These are phyloP conservation scores for Keithomyces neogunnii DNA, from an alignment of 2,329 filamentous ascomycete species.

Conservation along the genomic window DNA sequence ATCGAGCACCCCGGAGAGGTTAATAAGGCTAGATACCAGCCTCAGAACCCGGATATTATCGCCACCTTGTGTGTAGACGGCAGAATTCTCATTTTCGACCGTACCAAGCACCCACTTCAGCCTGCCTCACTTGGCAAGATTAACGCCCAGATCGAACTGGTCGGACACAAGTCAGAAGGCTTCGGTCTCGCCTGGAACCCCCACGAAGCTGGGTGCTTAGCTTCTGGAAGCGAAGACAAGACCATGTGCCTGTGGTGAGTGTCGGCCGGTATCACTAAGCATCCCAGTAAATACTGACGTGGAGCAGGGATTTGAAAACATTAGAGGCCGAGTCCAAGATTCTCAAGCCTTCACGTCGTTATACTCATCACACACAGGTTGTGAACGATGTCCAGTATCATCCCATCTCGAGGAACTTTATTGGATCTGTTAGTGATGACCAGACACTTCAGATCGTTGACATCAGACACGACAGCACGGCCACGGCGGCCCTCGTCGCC, in stretches of 20 bases:
- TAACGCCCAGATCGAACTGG: slow-evolving; percentile 74
- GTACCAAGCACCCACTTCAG: slow-evolving; percentile 80
- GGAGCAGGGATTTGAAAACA: slow-evolving; percentile 67
- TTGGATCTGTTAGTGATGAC: slow-evolving; percentile 93
- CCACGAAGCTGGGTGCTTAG: slow-evolving; percentile 70
- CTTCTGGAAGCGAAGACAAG: slow-evolving; percentile 84
- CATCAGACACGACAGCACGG: slow-evolving; percentile 59
- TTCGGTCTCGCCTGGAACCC: slow-evolving; percentile 93
- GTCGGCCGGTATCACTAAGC: not conserved
- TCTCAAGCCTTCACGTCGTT: slow-evolving; percentile 64
- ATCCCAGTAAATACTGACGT: not conserved
- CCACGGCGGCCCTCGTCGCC: slow-evolving; percentile 60
- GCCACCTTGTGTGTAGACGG: slow-evolving; percentile 87
- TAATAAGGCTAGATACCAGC: slow-evolving; percentile 97
- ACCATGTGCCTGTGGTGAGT: slow-evolving; percentile 84
- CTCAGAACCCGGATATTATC: slow-evolving; percentile 94
- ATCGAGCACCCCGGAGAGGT: slow-evolving; percentile 96
- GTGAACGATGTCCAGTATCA: slow-evolving; percentile 98
- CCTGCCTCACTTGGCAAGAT: slow-evolving; percentile 57
- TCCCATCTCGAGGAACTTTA: slow-evolving; percentile 72
- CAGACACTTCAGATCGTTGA: slow-evolving; percentile 89
- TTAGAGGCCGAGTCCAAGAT: slow-evolving; percentile 61
- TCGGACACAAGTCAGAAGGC: slow-evolving; percentile 80
- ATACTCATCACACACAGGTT: slow-evolving; percentile 80
- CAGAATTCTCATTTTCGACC: slow-evolving; percentile 86